Conservation (phyloP, 768 basidiomycete genomes). For the Mrakia gelida region DNA sequence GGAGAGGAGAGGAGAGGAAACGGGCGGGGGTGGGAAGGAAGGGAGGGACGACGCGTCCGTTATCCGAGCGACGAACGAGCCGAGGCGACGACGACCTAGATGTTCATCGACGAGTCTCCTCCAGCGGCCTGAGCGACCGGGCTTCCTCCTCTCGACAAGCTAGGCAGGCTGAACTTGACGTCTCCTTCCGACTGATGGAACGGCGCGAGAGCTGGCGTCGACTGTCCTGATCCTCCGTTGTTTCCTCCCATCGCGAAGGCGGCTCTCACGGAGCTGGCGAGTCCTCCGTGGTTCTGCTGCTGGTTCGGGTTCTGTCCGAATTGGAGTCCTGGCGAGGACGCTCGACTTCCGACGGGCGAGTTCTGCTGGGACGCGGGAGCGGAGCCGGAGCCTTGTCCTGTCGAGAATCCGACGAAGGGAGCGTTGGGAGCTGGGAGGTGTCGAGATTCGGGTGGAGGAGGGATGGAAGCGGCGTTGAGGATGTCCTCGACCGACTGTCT, state of each 20-base stretch:
- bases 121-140: background rate
- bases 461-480: constrained; percentile 41
- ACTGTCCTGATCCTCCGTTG: background rate
- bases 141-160: constrained; percentile 11
- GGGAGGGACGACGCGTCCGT: background rate
- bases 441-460: constrained; percentile 40
- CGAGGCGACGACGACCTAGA: background rate
- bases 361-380: constrained; percentile 41
- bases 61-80: background rate
- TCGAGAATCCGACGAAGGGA: constrained; percentile 22
- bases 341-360: constrained; percentile 40
- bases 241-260: constrained; percentile 75
- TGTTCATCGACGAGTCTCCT: constrained; percentile 5
- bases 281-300: constrained; percentile 49
- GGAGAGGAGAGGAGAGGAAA: background rate
- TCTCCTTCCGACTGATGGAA: background rate
- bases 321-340: constrained; percentile 39
- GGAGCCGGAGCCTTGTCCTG: constrained; percentile 31
- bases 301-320: constrained; percentile 27
- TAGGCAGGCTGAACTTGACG: constrained; percentile 16
- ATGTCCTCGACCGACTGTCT: constrained; percentile 46
- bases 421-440: constrained; percentile 41
- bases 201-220: constrained; percentile 5
- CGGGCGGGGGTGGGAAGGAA: background rate
- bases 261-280: constrained; percentile 76